These are phyloP conservation scores for Chalaropsis ovoidea DNA, from an alignment of 2,329 filamentous ascomycete genomes.

Conservation along the genomic window DNA sequence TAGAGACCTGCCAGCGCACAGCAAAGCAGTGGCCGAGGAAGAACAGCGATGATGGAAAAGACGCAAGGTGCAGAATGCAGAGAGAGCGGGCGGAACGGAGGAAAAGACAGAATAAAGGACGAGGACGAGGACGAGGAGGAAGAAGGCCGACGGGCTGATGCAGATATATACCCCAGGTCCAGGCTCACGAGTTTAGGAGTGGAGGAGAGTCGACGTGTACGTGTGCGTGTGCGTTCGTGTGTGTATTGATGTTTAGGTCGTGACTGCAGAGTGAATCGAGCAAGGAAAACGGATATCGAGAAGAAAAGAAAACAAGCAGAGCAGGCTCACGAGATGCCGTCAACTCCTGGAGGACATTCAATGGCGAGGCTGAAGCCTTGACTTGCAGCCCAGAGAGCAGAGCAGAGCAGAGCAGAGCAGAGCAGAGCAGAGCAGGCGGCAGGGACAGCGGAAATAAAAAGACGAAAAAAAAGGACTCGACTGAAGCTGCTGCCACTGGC, in stretches of 20 bases:
- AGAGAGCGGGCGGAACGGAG: neutral
- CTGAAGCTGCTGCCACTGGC: too few species aligned
- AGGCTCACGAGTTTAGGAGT: too few species aligned
- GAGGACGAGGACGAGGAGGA: neutral
- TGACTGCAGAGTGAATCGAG: too few species aligned
- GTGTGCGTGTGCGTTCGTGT: too few species aligned
- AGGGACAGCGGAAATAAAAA: neutral
- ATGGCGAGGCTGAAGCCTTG: neutral
- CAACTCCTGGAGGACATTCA: too few species aligned
- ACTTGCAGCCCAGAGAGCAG: neutral
- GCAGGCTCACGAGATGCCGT: too few species aligned
- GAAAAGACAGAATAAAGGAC: neutral
- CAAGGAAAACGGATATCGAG: too few species aligned
- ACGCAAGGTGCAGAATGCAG: constrained; percentile 6
- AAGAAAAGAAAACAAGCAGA: too few species aligned
- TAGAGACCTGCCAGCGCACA: constrained; percentile 15
- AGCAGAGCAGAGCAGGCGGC: neutral
- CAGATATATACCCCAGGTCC: too few species aligned
- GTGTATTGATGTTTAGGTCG: too few species aligned
- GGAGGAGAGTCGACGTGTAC: too few species aligned
- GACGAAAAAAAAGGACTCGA: neutral
- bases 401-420: too few species aligned
- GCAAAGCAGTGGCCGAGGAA: neutral
- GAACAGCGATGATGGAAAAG: constrained; percentile 10
- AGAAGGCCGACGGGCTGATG: neutral